Evolutionary conservation across 2,329 filamentous ascomycete species (phyloP), one percentile per base, ranked within the genome.

Genomic region (Pezicula radicicola): DNA sequence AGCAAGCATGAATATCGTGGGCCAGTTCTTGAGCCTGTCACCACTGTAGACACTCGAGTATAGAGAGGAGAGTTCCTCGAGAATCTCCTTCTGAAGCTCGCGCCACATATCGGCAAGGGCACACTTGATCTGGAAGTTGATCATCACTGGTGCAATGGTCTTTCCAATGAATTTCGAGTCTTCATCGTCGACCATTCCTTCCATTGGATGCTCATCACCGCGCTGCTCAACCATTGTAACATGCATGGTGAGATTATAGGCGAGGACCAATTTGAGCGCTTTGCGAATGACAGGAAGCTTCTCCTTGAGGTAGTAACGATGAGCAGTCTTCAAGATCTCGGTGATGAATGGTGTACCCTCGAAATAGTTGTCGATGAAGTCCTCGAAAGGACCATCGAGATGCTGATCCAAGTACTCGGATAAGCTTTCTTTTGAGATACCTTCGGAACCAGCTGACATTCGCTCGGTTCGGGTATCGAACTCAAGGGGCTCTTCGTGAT

Each of bases 61-160:
- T 13, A 97, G 80, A 6, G 84, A 76, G 1, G 93, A 97, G 1
- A 97, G 81, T 75, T 97, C 93, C 75, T 96, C 92, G 2, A 97
- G 80, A 36, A 97, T 91, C 63, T 97, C 93, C 76, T 95, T 96
- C 71, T 97, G 92, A 52, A 97, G 79, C 71, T 96, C 92, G 59
- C 93, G 91, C 93, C 93, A 97, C 90, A 97, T 95, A 66, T 95
- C 91, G 60, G 92, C 93, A 74, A 97, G 86, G 50, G 92, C 92
- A 65, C 89, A 94, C 81, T 97, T 97, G 78, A 97, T 91, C 76
- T 97, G 91, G 83, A 97, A 97, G 78, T 97, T 97, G 82, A 97
- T 95, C 92, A 97, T 96, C 68, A 97, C 92, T 12, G 93, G 93
- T 15, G 93, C 93, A 57, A 96, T 85, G 35, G 88, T 92, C 77